phyloP scores from a whole-genome alignment of 139 green algal species.

The Volvox reticuliferus region DNA sequence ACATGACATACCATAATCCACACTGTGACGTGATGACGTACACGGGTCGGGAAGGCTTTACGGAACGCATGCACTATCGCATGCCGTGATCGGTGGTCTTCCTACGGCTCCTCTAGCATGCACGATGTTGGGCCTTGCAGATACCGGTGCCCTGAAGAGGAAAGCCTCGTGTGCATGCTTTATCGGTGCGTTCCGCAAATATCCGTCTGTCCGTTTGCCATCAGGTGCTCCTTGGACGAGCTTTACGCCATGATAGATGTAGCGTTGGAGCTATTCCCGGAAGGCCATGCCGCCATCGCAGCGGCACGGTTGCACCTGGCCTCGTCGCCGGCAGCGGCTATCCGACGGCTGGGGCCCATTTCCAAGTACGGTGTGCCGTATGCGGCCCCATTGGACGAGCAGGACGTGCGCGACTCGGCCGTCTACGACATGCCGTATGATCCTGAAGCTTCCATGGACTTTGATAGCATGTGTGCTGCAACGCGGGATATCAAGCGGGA shows the following conservation, averaged over 20 bases:
- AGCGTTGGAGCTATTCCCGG: constrained; percentile 49
- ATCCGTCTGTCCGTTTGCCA: too few relatives aligned
- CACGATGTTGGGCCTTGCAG: too few relatives aligned
- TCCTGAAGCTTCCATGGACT: background rate
- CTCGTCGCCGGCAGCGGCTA: background rate
- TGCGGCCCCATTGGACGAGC: background rate
- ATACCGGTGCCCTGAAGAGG: too few relatives aligned
- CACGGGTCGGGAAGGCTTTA: too few relatives aligned
- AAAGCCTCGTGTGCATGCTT: too few relatives aligned
- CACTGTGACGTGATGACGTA: too few relatives aligned
- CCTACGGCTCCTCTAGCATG: too few relatives aligned
- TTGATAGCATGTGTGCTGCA: background rate
- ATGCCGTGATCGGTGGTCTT: too few relatives aligned
- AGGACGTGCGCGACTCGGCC: background rate
- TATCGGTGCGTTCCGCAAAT: too few relatives aligned
- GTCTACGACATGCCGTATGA: constrained; percentile 29
- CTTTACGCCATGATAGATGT: constrained; percentile 50
- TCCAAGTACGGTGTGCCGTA: constrained; percentile 25
- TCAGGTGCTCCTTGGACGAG: constrained; percentile 51
- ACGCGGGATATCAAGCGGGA: background rate
- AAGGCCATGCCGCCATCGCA: background rate
- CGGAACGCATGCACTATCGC: too few relatives aligned
- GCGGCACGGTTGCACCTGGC: constrained; percentile 20
- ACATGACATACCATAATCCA: too few relatives aligned
- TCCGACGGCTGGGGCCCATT: constrained; percentile 9